These are phyloP conservation scores for Rhodotorula sp. DNA, from an alignment of 1,284 basidiomycete genomes.

Conservation along the genomic window DNA sequence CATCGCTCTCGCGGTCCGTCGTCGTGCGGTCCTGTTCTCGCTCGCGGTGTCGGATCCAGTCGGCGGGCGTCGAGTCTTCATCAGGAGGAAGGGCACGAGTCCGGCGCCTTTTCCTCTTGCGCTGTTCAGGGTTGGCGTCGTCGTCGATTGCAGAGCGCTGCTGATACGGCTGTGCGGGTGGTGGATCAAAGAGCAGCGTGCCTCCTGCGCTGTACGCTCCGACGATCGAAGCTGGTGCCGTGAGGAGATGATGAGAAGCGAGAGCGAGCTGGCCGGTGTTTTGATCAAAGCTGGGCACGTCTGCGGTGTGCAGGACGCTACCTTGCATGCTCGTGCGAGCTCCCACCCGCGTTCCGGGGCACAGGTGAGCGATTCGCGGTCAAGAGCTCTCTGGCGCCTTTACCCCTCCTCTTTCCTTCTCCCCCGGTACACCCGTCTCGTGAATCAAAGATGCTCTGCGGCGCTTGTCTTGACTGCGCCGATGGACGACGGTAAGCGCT, in stretches of 20 bases:
- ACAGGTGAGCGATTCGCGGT: no score
- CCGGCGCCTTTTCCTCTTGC: slow-evolving; percentile 9
- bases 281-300: slow-evolving; percentile 22
- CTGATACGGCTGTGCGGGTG: slow-evolving; percentile 14
- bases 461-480: no score
- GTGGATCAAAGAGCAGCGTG: slow-evolving; percentile 10
- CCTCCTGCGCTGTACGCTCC: not conserved
- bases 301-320: slow-evolving; percentile 9
- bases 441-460: no score
- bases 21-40: slow-evolving; percentile 10
- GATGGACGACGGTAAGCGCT: no score
- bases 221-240: slow-evolving; percentile 9
- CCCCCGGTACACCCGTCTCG: no score
- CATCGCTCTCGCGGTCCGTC: slow-evolving; percentile 17
- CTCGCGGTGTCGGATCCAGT: slow-evolving; percentile 9
- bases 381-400: no score
- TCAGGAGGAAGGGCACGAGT: not conserved
- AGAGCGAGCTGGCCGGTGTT: slow-evolving; percentile 18
- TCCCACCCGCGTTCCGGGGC: no score
- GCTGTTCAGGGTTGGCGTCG: not conserved
- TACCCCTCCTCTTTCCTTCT: no score
- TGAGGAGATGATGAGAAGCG: slow-evolving; percentile 27
- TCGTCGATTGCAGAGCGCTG: not conserved
- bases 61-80: slow-evolving; percentile 20
- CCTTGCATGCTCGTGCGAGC: no score